Percentiles rank a stretch among this genome's conserved stretches.
These are phyloP conservation scores for Ettlia oleoabundans DNA, from an alignment of 139 green algal genomes.

Conservation along the genomic window DNA sequence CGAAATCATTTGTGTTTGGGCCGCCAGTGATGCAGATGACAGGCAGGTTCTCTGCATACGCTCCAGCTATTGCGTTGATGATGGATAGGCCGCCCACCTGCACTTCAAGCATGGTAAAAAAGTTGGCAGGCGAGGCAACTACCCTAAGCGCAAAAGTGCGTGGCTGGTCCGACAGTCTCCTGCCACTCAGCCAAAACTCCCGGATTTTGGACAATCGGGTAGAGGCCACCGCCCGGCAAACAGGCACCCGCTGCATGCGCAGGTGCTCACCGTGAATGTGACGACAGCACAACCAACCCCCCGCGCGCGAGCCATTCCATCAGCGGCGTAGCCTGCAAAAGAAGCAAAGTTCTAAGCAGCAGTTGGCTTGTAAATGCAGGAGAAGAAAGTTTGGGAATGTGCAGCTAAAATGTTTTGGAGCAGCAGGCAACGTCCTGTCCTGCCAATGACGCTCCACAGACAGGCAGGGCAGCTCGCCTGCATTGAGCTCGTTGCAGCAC, in stretches of 20 bases:
- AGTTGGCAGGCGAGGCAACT: constrained; percentile 42
- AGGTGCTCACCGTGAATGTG: constrained; percentile 86
- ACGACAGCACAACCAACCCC: constrained; percentile 71
- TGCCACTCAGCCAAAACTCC: too few species aligned
- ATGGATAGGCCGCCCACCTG: constrained; percentile 66
- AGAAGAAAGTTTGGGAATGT: too few species aligned
- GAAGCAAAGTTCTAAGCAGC: too few species aligned
- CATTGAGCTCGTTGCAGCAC: constrained; percentile 91
- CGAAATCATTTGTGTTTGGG: constrained; percentile 81
- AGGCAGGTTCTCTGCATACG: constrained; percentile 73
- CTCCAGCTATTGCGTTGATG: constrained; percentile 60
- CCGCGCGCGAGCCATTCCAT: constrained; percentile 76
- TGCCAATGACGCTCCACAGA: too few species aligned
- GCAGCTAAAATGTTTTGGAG: too few species aligned
- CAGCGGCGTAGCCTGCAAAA: constrained; percentile 79
- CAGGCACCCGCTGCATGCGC: too few species aligned
- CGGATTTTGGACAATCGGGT: too few species aligned
- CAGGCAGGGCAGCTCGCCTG: constrained; percentile 66
- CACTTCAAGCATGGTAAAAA: background rate
- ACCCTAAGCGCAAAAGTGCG: too few species aligned
- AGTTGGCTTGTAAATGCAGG: too few species aligned
- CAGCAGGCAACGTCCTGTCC: too few species aligned
- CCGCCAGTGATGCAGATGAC: constrained; percentile 69
- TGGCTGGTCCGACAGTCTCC: too few species aligned
- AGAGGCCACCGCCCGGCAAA: too few species aligned